phyloP scores from a whole-genome alignment of 345 rosid species.

The Reutealis trisperma region DNA sequence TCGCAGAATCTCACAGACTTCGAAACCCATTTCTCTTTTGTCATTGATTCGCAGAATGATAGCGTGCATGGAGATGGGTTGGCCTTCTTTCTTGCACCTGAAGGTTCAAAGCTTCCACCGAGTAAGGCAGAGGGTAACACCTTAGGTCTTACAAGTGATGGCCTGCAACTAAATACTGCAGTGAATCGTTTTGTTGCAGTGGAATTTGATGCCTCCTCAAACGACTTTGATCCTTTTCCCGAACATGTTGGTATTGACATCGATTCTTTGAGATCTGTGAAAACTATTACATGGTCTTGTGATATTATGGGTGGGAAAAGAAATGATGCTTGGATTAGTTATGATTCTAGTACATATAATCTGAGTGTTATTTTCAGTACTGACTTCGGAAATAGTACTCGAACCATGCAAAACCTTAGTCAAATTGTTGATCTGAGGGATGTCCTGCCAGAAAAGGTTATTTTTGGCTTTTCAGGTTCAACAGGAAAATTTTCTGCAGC shows the following conservation, averaged over 20 bases:
- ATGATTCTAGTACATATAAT: conserved; percentile 49
- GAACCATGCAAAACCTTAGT: conserved; percentile 14
- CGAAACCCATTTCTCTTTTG: conserved; percentile 49
- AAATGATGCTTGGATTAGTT: conserved; percentile 53
- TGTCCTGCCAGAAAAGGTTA: conserved; percentile 15
- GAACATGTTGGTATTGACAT: conserved; percentile 56
- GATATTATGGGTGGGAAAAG: conserved; percentile 33
- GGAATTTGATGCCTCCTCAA: conserved; percentile 46
- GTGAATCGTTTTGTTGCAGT: conserved; percentile 44
- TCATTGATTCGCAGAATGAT: conserved; percentile 11
- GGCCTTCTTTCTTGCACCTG: conserved; percentile 54
- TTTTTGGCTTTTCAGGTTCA: conserved; percentile 28
- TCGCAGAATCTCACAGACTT: conserved; percentile 47
- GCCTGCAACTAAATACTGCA: conserved; percentile 16
- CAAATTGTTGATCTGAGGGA: conserved; percentile 10
- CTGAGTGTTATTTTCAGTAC: conserved; percentile 43
- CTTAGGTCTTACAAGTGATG: conserved; percentile 30
- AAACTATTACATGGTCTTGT: conserved; percentile 33
- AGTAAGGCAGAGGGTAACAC: conserved; percentile 13
- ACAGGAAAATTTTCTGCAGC: conserved; percentile 15
- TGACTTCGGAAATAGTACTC: background rate
- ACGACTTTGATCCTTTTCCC: conserved; percentile 43
- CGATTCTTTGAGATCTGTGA: conserved; percentile 45
- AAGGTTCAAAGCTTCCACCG: conserved; percentile 36
- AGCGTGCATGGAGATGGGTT: conserved; percentile 49